Base-by-base conservation (phyloP, 768 basidiomycete species). In the Calocybe cyanea region DNA sequence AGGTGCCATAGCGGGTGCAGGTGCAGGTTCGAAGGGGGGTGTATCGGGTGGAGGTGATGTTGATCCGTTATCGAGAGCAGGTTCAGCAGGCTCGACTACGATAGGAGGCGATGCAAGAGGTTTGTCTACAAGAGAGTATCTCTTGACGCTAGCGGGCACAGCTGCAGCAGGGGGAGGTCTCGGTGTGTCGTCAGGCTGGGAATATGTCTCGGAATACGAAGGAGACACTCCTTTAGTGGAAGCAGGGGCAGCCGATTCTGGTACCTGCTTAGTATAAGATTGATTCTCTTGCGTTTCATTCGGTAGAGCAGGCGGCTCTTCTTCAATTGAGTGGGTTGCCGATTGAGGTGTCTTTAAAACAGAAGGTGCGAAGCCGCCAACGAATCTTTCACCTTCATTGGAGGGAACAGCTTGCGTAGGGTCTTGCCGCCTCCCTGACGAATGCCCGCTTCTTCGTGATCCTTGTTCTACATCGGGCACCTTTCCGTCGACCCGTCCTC, bases 81-180 rank as follows among this genome's bases (percentile, higher is more conserved):
- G 74, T 60, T 66, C 83, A 50, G 68, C 69, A 8, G 73, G 72
- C 45, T 77, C 80, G 13, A 88, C 57, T 4, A 85, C 68, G 9
- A 82, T 69, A 1, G 72, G 57, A 4, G 63, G 56, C 7, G 70
- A 67, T 7, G 69, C 59, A 11, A 70, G 64, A 0, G 88, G 89
- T 42, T 74, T 81, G 55, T 92, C 89, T 15, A 84, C 77, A 15
- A 92, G 72, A 1, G 90, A 88, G 58, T 85, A 92, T 7, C 89
- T 80, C 57, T 85, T 88, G 33, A 91, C 78, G 43, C 69, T 78
- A 5, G 85, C 64, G 4, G 88, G 89, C 9, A 84, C 81, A 28
- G 62, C 60, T 7, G 67, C 63, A 19, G 61, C 43, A 7, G 62
- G 56, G 2, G 69, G 63, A 11, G 66, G 44, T 34, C 51, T 25